Base-by-base conservation (phyloP, 1,284 basidiomycete species). In the Prillingera fragicola region DNA sequence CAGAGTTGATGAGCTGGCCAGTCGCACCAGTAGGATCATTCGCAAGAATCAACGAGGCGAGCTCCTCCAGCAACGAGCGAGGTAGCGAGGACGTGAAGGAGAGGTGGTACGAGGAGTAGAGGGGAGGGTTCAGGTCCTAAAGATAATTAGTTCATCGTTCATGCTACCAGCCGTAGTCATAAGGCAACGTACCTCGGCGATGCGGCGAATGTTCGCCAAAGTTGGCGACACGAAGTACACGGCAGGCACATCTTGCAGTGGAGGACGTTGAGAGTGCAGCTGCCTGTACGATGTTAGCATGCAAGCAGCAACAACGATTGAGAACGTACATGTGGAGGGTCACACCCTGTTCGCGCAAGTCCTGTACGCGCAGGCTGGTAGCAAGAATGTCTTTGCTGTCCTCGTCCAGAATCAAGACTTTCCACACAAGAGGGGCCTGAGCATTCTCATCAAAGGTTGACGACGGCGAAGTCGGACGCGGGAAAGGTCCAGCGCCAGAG, bases 161-260 rank as follows among this genome's bases (percentile, higher is more conserved):
- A 21, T 40, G 31, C 21, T 15, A 19, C 2, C 4, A 15, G 17
- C 4, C 10, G 10, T 7, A 21, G 4, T n/a, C 13, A 9, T 8
- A 8, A 34, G 8, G 18, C 40, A 43, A n/a, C 54, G 19, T 65
- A 91, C 88, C 60, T 89, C 83, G 13, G 87, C 84, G 75, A 96
- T 92, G 43, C 94, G 79, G 48, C 80, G 78, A 54, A 98, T 79
- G 65, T 97, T 98, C 41, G 77, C 74, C 9, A 87, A 74, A 0
- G 89, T 95, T 0, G 95, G 95, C 0, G 88, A 81, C 38, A 98
- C 86, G 68, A 99, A 95, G 75, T 98, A 99, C 23, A 98, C 81
- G 0, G 95, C 92, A 7, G 95, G 95, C 0, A 99, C 95, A 65
- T 99, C 95, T 2, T 87, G 81, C 28, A 99, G 73, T 10, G 91